Evolutionary conservation across 78 protist genomes (phyloP), one percentile per base, ranked within the genome.

Genomic region (Mantamonas sphyraenae): DNA sequence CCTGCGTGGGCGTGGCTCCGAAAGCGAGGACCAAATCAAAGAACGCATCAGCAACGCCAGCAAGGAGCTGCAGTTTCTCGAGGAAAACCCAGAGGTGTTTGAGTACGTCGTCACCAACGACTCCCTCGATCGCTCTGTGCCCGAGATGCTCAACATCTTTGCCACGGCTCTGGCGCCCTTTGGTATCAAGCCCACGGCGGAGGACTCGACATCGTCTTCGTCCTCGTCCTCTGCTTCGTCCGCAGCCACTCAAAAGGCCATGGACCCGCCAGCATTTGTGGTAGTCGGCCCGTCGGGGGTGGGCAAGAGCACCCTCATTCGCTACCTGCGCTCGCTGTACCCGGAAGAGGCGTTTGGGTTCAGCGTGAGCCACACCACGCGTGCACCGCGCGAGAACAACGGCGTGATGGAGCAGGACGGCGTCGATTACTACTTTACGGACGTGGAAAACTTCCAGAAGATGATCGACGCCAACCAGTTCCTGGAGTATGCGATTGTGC

Each of bases 401-500:
- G n/a, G n/a, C n/a, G n/a, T n/a, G n/a, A n/a, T n/a, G n/a, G 80
- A 75, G 38, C 40, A 20, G 22, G 65, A 75, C 55, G 80, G 80
- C 68, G 60, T 71, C 12, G 26, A 64, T 55, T 75, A 75, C 42
- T 28, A 63, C 39, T 75, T 75, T 33, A 5, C 10, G 28, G 8
- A 3, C 20, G 4, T 10, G 31, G 75, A 2, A 2, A 26, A 0
- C 37, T 2, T 51, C 12, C 31, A 50, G 43, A 28, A 4, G 58
- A 2, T 30, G 37, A 26, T 70, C n/a, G 42, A 45, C 31, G 22
- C 3, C n/a, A 67, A 55, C 38, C 33, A 20, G 22, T 69, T 75
- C 24, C 16, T 75, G 20, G 80, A 75, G 64, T 8, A 17, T 20
- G 74, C 74, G 39, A 0, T 19, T 3, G 73, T 72, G 47, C 68